A percentile compares a stretch with the other conserved stretches of the same genome.
Evolutionary conservation across 2,329 filamentous ascomycete genomes (phyloP).

Genomic region (Xylaria sp.): DNA sequence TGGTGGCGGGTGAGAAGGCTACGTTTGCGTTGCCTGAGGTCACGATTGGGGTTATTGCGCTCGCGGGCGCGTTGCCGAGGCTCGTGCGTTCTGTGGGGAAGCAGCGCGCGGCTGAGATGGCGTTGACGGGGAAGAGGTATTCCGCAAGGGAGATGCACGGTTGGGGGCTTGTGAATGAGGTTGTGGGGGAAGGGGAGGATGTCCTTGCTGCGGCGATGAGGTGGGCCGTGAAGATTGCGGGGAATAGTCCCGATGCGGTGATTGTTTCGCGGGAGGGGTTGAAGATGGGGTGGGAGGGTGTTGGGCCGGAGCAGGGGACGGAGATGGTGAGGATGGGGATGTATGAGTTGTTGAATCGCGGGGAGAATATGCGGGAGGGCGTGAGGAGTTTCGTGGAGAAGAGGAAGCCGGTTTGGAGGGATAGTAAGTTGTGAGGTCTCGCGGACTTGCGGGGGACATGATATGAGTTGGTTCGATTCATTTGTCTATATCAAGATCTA

Average conservation of each 20-base stretch:
- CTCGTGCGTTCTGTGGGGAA: conserved; percentile 60
- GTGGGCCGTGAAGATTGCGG: conserved; percentile 56
- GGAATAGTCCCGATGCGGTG: conserved; percentile 68
- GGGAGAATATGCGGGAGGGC: conserved; percentile 71
- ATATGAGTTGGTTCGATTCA: not conserved
- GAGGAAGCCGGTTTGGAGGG: conserved; percentile 61
- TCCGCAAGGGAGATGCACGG: conserved; percentile 52
- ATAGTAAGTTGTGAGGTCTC: conserved; percentile 49
- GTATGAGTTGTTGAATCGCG: conserved; percentile 55
- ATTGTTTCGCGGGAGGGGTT: conserved; percentile 69
- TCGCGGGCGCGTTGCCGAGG: conserved; percentile 65
- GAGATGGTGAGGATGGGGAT: conserved; percentile 51
- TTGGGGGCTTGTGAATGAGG: conserved; percentile 67
- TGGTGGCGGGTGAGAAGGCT: conserved; percentile 55
- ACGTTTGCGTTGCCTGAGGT: conserved; percentile 68
- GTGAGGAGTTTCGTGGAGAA: conserved; percentile 72
- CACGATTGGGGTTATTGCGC: conserved; percentile 62
- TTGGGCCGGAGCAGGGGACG: conserved; percentile 60
- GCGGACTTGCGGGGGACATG: conserved; percentile 2
- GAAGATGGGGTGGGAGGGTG: conserved; percentile 65
- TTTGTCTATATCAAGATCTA: too few species aligned
- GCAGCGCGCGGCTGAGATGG: conserved; percentile 67
- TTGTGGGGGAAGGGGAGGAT: conserved; percentile 41
- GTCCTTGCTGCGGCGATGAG: conserved; percentile 55
- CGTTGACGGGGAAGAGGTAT: conserved; percentile 57